Conservation (phyloP, 2,329 filamentous ascomycete species). For the Aspergillus persii region DNA sequence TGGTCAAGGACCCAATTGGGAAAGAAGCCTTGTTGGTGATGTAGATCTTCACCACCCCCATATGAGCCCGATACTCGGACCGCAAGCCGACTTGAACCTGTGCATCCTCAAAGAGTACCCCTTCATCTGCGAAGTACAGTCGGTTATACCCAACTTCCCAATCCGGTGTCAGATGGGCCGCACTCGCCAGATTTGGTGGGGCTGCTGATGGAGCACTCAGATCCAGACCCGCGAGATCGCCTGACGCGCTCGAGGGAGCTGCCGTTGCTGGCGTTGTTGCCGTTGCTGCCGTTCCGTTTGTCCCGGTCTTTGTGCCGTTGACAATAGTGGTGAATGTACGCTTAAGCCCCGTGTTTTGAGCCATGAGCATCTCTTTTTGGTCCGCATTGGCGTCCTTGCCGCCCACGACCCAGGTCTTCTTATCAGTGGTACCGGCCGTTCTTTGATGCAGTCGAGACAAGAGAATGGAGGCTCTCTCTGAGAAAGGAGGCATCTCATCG, state of each 20-base stretch:
- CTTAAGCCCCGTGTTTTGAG: constrained; percentile 78
- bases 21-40: constrained; percentile 92
- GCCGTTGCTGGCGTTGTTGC: constrained; percentile 16
- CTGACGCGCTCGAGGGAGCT: constrained; percentile 44
- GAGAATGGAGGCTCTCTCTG: constrained; percentile 86
- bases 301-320: constrained; percentile 37
- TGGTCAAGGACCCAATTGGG: constrained; percentile 86
- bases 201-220: constrained; percentile 60
- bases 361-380: constrained; percentile 73
- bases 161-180: constrained; percentile 86
- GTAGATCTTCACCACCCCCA: constrained; percentile 93
- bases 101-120: constrained; percentile 89
- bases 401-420: constrained; percentile 96
- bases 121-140: constrained; percentile 75
- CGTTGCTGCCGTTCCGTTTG: constrained; percentile 35
- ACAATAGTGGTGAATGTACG: constrained; percentile 70
- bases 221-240: constrained; percentile 80
- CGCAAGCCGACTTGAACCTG: constrained; percentile 90
- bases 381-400: constrained; percentile 91
- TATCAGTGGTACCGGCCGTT: constrained; percentile 87
- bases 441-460: constrained; percentile 92
- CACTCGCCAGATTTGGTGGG: constrained; percentile 82
- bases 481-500: constrained; percentile 98
- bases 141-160: constrained; percentile 91
- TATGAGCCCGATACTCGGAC: constrained; percentile 91